Percentiles rank a stretch among this genome's conserved stretches.
Evolutionary conservation across 768 basidiomycete species (phyloP).

Genomic region (Suillus occidentalis): DNA sequence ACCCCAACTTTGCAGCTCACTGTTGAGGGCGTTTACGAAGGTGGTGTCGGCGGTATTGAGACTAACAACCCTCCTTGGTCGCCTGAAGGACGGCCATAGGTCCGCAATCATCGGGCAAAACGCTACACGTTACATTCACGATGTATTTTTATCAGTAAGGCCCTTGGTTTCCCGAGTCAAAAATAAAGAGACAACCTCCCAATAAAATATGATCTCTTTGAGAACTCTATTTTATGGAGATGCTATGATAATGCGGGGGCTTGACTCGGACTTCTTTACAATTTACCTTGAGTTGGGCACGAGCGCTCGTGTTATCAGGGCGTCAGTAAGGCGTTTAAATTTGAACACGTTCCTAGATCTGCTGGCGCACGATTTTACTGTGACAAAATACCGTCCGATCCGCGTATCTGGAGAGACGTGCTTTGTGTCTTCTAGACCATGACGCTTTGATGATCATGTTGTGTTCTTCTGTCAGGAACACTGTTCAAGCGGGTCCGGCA

Average conservation of each 20-base stretch:
- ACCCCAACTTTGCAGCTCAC: slow-evolving; percentile 54
- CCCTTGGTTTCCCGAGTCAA: not conserved
- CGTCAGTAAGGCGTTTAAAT: not conserved
- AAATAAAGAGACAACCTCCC: not conserved
- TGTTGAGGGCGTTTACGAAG: slow-evolving; percentile 59
- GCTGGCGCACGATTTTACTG: not conserved
- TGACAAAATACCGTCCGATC: not conserved
- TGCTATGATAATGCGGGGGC: not conserved
- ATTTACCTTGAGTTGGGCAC: not conserved
- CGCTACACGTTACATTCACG: not conserved
- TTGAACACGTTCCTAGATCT: too few relatives aligned
- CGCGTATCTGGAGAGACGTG: not conserved
- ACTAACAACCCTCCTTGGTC: slow-evolving; percentile 64
- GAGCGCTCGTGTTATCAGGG: not conserved
- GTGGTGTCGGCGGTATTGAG: slow-evolving; percentile 59
- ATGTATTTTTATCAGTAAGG: not conserved
- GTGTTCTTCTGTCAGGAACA: not conserved
- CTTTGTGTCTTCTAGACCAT: not conserved
- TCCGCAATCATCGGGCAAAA: not conserved
- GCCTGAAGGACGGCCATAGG: not conserved
- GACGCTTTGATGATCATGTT: not conserved
- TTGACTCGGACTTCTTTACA: not conserved
- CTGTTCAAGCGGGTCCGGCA: not conserved
- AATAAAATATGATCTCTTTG: not conserved
- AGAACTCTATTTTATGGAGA: not conserved